Conservation (phyloP, 495 filamentous ascomycete species). For the Penicillium salamii region DNA sequence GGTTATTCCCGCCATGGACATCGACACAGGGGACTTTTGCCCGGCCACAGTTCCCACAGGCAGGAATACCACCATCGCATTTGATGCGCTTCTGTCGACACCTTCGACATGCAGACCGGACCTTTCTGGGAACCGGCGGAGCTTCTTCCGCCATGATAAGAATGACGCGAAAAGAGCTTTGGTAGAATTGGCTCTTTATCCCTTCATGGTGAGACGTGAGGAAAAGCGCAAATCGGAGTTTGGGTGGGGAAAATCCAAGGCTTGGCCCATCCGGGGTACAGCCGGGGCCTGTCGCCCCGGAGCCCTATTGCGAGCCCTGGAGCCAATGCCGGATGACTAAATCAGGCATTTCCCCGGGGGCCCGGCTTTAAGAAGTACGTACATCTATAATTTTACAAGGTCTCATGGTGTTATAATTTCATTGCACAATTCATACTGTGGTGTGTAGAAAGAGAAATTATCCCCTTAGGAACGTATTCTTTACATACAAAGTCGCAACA, state of each 20-base stretch:
- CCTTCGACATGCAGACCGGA: constrained; percentile 20
- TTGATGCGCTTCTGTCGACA: constrained; percentile 24
- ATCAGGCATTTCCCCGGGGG: too few relatives aligned
- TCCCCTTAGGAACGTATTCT: too few relatives aligned
- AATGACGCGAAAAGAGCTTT: not conserved
- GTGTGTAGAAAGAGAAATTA: too few relatives aligned
- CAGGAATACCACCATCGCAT: constrained; percentile 26
- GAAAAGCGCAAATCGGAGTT: not conserved
- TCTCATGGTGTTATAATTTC: too few relatives aligned
- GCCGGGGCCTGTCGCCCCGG: too few relatives aligned
- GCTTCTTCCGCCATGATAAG: not conserved
- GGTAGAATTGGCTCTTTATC: not conserved
- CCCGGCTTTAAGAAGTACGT: too few relatives aligned
- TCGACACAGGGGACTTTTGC: constrained; percentile 21
- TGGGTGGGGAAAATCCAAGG: not conserved
- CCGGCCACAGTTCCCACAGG: constrained; percentile 23
- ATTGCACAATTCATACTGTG: too few relatives aligned
- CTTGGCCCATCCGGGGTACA: too few relatives aligned
- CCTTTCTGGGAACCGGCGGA: constrained; percentile 12
- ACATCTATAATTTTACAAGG: too few relatives aligned
- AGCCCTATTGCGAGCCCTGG: too few relatives aligned
- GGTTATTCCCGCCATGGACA: constrained; percentile 23
- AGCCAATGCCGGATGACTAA: too few relatives aligned
- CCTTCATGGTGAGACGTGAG: not conserved
- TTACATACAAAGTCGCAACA: too few relatives aligned